A percentile compares a stretch with the other conserved stretches of the same genome.
These are phyloP conservation scores for Russula dissimulans DNA, from an alignment of 768 basidiomycete genomes.

Conservation along the genomic window DNA sequence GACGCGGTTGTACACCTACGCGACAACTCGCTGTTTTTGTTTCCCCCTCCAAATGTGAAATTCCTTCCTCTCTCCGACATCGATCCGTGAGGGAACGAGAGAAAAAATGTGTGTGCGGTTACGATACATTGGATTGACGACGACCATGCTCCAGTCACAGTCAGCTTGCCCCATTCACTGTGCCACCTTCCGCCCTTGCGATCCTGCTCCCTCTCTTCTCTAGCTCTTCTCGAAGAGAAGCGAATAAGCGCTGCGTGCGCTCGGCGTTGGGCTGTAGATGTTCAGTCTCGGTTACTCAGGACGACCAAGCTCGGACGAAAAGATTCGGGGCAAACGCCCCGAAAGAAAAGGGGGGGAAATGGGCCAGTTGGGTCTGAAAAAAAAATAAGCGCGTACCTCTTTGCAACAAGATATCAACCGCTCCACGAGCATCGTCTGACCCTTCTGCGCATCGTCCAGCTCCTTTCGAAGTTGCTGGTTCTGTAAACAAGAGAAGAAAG, in stretches of 20 bases:
- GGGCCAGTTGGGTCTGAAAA: neutral
- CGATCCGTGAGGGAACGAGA: neutral
- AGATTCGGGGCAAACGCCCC: no score
- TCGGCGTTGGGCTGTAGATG: slow-evolving; percentile 64
- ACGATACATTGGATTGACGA: slow-evolving; percentile 7
- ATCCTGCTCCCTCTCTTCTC: slow-evolving; percentile 54
- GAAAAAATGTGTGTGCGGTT: neutral
- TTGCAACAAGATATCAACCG: slow-evolving; percentile 80
- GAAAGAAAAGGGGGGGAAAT: neutral
- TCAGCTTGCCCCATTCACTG: slow-evolving; percentile 8
- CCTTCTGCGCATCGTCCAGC: slow-evolving; percentile 69
- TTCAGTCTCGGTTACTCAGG: slow-evolving; percentile 14
- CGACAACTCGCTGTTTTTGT: neutral
- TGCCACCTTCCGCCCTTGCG: slow-evolving; percentile 22
- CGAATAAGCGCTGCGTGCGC: slow-evolving; percentile 70
- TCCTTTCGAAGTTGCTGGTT: slow-evolving; percentile 62
- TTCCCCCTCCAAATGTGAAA: no score
- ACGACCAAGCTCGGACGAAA: neutral
- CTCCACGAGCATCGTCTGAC: slow-evolving; percentile 73
- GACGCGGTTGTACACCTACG: neutral
- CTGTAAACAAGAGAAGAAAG: slow-evolving; percentile 29
- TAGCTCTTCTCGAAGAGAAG: slow-evolving; percentile 73
- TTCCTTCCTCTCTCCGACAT: neutral
- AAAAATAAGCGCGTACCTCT: slow-evolving; percentile 47
- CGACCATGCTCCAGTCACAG: neutral